Conservation (phyloP, 2,329 filamentous ascomycete genomes). For the Aureobasidium namibiae region DNA sequence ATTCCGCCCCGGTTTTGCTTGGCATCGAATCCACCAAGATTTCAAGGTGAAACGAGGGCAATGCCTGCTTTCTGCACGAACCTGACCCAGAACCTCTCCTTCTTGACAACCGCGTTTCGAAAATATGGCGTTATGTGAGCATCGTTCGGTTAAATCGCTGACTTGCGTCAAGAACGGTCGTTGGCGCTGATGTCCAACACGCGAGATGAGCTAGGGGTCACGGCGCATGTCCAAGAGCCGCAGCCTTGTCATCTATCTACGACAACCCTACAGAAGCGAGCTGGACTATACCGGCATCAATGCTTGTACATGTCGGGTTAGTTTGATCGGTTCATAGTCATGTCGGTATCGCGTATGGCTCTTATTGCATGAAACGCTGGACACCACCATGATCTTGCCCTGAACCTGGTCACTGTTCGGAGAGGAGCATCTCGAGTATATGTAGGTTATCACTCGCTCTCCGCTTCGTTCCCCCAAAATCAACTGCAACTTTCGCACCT, state of each 20-base stretch:
- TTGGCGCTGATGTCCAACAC: background rate
- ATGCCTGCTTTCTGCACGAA: background rate
- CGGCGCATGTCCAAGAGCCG: slow-evolving; percentile 2
- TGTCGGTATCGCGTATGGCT: background rate
- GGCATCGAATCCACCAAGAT: background rate
- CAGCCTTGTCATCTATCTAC: slow-evolving; percentile 7
- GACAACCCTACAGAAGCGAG: slow-evolving; percentile 8
- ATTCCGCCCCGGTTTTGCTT: background rate
- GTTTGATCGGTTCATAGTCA: background rate
- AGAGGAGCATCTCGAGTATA: slow-evolving; percentile 8
- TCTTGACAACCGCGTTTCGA: background rate
- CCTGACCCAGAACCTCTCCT: background rate
- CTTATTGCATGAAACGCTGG: slow-evolving; percentile 1
- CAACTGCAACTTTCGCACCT: slow-evolving; percentile 6
- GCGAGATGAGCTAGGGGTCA: slow-evolving; percentile 10
- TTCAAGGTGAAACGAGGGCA: slow-evolving; percentile 1
- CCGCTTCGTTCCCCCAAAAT: background rate
- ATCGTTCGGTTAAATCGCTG: slow-evolving; percentile 1
- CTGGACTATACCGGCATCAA: slow-evolving; percentile 9
- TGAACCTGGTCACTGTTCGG: background rate
- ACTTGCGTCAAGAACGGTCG: background rate
- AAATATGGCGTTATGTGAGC: slow-evolving; percentile 2
- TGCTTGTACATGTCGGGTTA: background rate
- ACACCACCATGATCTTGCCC: background rate
- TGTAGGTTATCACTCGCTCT: slow-evolving; percentile 7